Conservation (phyloP, 495 filamentous ascomycete species). For the Talaromyces liani region DNA sequence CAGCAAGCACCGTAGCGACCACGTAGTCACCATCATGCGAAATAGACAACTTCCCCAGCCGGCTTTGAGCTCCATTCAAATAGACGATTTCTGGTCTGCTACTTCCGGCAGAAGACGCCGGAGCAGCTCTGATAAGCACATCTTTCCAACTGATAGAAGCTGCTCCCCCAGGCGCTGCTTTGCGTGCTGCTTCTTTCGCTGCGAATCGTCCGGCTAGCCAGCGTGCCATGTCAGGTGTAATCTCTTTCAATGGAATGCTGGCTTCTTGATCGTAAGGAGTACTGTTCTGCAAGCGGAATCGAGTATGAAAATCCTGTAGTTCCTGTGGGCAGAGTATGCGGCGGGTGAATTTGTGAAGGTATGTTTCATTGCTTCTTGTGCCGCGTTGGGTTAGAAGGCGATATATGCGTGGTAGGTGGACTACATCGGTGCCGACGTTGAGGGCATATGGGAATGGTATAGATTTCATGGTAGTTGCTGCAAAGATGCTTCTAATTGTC, state of each 20-base stretch:
- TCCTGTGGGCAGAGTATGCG: slow-evolving; percentile 43
- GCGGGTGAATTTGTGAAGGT: slow-evolving; percentile 42
- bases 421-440: slow-evolving; percentile 46
- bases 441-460: slow-evolving; percentile 33
- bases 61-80: slow-evolving; percentile 20
- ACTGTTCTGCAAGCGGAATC: slow-evolving; percentile 19
- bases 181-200: slow-evolving; percentile 41
- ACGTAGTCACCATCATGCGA: slow-evolving; percentile 57
- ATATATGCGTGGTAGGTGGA: slow-evolving; percentile 44
- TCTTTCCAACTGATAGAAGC: slow-evolving; percentile 30
- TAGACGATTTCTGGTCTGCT: slow-evolving; percentile 35
- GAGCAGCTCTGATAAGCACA: slow-evolving; percentile 28
- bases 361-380: slow-evolving; percentile 13
- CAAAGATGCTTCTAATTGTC: neutral
- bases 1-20: slow-evolving; percentile 44
- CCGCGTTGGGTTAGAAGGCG: slow-evolving; percentile 33
- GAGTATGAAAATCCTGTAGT: slow-evolving; percentile 30
- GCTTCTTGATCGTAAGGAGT: slow-evolving; percentile 10
- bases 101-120: slow-evolving; percentile 12
- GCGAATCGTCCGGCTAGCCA: slow-evolving; percentile 44
- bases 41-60: slow-evolving; percentile 39
- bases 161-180: slow-evolving; percentile 35
- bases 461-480: slow-evolving; percentile 16
- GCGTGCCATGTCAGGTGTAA: slow-evolving; percentile 33
- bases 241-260: slow-evolving; percentile 9